A percentile compares a stretch with the other conserved stretches of the same genome.
These are phyloP conservation scores for Cyclocybe cylindracea DNA, from an alignment of 768 basidiomycete genomes.

Conservation along the genomic window DNA sequence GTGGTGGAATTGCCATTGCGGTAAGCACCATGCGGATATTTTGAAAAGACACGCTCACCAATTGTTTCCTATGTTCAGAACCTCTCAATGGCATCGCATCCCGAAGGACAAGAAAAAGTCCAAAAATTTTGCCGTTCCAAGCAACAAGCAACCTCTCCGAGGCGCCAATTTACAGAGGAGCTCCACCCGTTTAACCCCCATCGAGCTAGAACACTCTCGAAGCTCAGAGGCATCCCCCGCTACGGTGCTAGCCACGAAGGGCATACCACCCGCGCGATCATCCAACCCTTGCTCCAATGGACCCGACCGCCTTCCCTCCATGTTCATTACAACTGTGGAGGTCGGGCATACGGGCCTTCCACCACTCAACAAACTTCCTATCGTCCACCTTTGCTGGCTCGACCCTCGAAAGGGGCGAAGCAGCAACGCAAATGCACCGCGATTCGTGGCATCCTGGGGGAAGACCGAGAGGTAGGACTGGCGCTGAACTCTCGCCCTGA, in stretches of 20 bases:
- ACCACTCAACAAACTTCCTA: constrained; percentile 8
- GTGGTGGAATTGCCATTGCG: too few relatives aligned
- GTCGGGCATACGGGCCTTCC: constrained; percentile 16
- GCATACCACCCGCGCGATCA: constrained; percentile 31
- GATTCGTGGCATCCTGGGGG: constrained; percentile 5
- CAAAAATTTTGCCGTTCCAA: too few relatives aligned
- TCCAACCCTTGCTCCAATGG: constrained; percentile 37
- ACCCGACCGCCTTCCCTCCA: constrained; percentile 15
- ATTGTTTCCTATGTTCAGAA: too few relatives aligned
- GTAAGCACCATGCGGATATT: too few relatives aligned
- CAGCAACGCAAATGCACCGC: constrained; percentile 10
- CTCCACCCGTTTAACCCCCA: constrained; percentile 2
- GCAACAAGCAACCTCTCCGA: too few relatives aligned
- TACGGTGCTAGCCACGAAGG: constrained; percentile 21
- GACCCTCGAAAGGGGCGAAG: background rate
- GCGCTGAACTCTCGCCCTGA: constrained; percentile 15
- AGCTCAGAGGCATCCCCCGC: constrained; percentile 41
- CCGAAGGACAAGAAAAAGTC: too few relatives aligned
- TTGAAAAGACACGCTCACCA: too few relatives aligned
- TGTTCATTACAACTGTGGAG: constrained; percentile 32
- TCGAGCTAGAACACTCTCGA: constrained; percentile 38
- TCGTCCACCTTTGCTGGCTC: constrained; percentile 21
- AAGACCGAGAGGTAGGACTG: background rate
- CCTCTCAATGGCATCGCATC: too few relatives aligned
- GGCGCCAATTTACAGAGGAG: background rate